A percentile compares a stretch with the other conserved stretches of the same genome.
Conservation (phyloP, 106 monocot species). For the Amphibolis antarctica region DNA sequence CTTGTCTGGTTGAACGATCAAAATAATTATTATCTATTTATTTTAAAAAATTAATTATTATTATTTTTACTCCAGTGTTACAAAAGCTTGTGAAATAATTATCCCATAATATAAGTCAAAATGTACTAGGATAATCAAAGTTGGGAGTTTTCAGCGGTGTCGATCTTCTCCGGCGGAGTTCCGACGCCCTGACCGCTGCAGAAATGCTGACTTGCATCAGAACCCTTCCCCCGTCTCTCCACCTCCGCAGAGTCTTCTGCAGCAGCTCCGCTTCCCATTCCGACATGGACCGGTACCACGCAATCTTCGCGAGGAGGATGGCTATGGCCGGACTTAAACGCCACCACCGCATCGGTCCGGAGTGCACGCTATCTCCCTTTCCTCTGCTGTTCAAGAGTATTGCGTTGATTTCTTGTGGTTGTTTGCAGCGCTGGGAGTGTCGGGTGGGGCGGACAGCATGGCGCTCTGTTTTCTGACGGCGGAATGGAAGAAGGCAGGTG, state of each 20-base stretch:
- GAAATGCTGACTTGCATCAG: conserved; percentile 27
- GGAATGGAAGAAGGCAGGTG: conserved; percentile 55
- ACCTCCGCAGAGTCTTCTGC: conserved; percentile 45
- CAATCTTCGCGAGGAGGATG: conserved; percentile 65
- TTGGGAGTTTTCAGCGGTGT: no score
- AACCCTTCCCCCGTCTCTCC: conserved; percentile 23
- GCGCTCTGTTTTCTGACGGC: conserved; percentile 76
- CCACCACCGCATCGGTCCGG: conserved; percentile 74
- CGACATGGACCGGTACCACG: conserved; percentile 36
- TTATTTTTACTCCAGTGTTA: no score
- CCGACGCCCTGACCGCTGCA: no score
- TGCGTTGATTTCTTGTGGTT: background rate
- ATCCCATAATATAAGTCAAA: no score
- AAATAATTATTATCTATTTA: no score
- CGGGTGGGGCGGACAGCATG: conserved; percentile 94
- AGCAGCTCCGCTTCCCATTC: conserved; percentile 7
- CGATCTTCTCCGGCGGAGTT: no score
- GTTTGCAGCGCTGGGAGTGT: conserved; percentile 72
- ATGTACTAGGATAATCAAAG: no score
- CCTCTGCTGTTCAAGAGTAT: background rate
- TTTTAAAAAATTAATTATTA: no score
- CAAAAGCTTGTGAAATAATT: no score
- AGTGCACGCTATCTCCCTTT: background rate
- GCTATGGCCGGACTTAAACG: conserved; percentile 79
- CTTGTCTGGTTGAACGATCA: no score